Evolutionary conservation across 2,329 filamentous ascomycete species (phyloP), one percentile per base, ranked within the genome.

Genomic region (Fusarium palustre): DNA sequence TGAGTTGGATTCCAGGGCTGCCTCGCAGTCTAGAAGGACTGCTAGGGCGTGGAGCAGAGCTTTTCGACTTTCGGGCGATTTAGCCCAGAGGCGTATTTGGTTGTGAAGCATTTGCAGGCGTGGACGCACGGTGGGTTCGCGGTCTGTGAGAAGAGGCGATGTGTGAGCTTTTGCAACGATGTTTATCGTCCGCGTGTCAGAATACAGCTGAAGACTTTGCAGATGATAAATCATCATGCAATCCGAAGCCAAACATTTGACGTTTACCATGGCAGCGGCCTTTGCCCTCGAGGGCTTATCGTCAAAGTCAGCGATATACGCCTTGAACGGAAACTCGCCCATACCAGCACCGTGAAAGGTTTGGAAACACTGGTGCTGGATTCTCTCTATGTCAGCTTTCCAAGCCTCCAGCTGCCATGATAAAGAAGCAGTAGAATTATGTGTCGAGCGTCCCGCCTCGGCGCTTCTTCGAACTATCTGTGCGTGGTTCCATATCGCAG

Each of bases 201-300:
- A 74, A 31, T 77, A 77, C 0, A 82, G 64, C 36, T 81, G 77
- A 16, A 82, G 66, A 3, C 61, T 75, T 45, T 81, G 75, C 3
- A 82, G 69, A 42, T 81, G 77, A 45, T 81, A 79, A 0, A 81
- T 75, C 69, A 80, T 78, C 6, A 73, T 61, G 2, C 77, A 73
- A 24, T 79, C 78, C 2, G 79, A 77, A 6, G 78, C 64, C 13
- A 78, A 64, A 4, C 64, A 69, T 18, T 76, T 74, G 25, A 81
- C 70, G 11, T 80, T 75, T 0, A 57, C 61, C 46, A 73, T 69
- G 0, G 76, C 76, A 4, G 56, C 20, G 0, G 68, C 57, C 20
- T 74, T 73, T 34, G 75, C 79, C 0, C 68, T 59, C 2, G 55
- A 38, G 0, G 73, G 71, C 1, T 70, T 69, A 0, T 75, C 71